Conservation (phyloP, 78 protist genomes). For the Speleostelium caveatum region DNA sequence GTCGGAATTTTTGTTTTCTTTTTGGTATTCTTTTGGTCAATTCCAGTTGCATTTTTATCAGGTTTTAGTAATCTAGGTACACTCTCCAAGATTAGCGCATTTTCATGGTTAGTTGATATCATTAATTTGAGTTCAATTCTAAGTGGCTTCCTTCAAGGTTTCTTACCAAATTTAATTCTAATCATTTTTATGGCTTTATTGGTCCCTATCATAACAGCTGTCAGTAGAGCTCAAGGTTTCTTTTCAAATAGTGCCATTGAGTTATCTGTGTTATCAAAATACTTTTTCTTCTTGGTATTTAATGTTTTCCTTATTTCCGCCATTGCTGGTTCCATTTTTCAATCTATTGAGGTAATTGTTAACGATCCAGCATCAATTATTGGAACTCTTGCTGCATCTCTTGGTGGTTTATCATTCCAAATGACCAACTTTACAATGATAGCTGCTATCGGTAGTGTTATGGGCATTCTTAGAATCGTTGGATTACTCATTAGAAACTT, state of each 20-base stretch:
- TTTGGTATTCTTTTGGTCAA: slow-evolving; percentile 44
- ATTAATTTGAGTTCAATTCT: background rate
- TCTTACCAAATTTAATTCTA: slow-evolving; percentile 19
- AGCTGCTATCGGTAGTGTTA: background rate
- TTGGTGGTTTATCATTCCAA: slow-evolving; percentile 24
- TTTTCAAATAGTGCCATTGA: background rate
- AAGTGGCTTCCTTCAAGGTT: slow-evolving; percentile 40
- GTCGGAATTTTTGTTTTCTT: background rate
- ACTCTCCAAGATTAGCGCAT: slow-evolving; percentile 17
- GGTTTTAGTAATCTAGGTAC: slow-evolving; percentile 43
- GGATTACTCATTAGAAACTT: background rate
- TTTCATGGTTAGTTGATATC: slow-evolving; percentile 22
- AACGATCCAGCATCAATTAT: slow-evolving; percentile 5
- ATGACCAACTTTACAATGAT: slow-evolving; percentile 39
- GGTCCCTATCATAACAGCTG: background rate
- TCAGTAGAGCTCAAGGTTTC: background rate
- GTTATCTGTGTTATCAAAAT: slow-evolving; percentile 22
- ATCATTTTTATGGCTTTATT: slow-evolving; percentile 57
- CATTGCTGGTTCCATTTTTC: slow-evolving; percentile 50
- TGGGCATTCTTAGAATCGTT: background rate
- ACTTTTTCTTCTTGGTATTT: slow-evolving; percentile 61
- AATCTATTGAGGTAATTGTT: slow-evolving; percentile 24
- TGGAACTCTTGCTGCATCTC: slow-evolving; percentile 10
- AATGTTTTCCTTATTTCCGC: slow-evolving; percentile 62
- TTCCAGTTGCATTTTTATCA: slow-evolving; percentile 31